Evolutionary conservation across 495 filamentous ascomycete genomes (phyloP), one percentile per base, ranked within the genome.

Genomic region (Platismatia glauca): DNA sequence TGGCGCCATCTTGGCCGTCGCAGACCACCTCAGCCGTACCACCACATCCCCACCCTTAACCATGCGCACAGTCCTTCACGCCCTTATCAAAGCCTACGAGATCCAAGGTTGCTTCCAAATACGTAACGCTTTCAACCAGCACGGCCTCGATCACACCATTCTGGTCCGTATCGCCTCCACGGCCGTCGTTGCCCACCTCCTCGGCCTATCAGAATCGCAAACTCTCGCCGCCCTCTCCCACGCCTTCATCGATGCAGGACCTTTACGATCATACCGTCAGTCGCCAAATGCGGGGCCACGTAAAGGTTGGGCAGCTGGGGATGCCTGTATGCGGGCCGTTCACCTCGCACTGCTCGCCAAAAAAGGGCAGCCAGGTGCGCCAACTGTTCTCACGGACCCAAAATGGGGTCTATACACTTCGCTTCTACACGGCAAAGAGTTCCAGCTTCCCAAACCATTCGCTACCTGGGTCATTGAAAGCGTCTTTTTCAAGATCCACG

Each of bases 301-400:
- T 0, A 79, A 79, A 63, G 78, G 78, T 0, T 80, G 78, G 78
- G 77, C 77, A 2, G 77, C 72, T 1, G 79, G 73, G 2, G 74
- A 78, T 66, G 77, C 79, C 1, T 71, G 70, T 29, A 74, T 73
- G 64, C 71, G 77, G 34, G 78, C 77, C 7, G 75, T 81, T 18
- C 73, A 79, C 16, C 65, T 79, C n/a, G 67, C 69, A 4, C 53
- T 76, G 1, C 61, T 78, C 7, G 68, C 67, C 4, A 58, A 44
- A 15, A 50, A 61, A 0, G 76, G 75, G 1, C 76, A 79, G 63
- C 71, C 70, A 4, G 77, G 78, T 2, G 65, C 72, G 9, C 72
- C 68, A 16, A 68, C 63, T 8, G 72, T 67, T 2, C 64, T 80
- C 41, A 73, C 71, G 5, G 64, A 69, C 8, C 61, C 64, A 18